Percentiles rank a stretch among this genome's conserved stretches.
Conservation (phyloP, 2,329 filamentous ascomycete species). For the Teratosphaeria epicoccoides region DNA sequence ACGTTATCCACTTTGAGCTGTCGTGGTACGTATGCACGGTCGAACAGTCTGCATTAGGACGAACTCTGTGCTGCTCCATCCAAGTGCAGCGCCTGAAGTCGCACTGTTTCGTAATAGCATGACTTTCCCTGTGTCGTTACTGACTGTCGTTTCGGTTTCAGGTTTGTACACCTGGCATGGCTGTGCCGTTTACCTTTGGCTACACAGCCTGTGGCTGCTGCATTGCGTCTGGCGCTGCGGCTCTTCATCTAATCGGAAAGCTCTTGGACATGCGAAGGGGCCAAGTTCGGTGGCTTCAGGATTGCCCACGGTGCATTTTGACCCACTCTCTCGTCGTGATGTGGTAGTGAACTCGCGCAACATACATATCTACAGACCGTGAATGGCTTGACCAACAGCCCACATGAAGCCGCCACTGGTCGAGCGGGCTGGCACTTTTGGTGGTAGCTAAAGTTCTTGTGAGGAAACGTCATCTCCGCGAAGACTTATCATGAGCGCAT, state of each 20-base stretch:
- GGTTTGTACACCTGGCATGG: not conserved
- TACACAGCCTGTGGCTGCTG: not conserved
- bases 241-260: not conserved
- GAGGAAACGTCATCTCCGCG: constrained; percentile 2
- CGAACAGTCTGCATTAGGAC: not conserved
- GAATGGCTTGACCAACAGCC: not conserved
- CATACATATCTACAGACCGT: not conserved
- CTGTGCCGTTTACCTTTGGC: not conserved
- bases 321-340: not conserved
- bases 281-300: not conserved
- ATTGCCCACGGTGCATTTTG: not conserved
- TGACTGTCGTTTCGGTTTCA: not conserved
- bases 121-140: not conserved
- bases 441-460: not conserved
- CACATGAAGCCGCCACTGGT: not conserved
- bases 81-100: not conserved
- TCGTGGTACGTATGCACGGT: not conserved
- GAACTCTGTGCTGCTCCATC: not conserved
- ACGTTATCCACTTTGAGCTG: not conserved
- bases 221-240: not conserved
- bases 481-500: not conserved
- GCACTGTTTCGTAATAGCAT: not conserved
- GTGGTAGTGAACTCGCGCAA: not conserved
- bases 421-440: not conserved
- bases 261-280: constrained; percentile 1